Conservation (phyloP, 768 basidiomycete species). For the Strobilomyces echinocephalus region DNA sequence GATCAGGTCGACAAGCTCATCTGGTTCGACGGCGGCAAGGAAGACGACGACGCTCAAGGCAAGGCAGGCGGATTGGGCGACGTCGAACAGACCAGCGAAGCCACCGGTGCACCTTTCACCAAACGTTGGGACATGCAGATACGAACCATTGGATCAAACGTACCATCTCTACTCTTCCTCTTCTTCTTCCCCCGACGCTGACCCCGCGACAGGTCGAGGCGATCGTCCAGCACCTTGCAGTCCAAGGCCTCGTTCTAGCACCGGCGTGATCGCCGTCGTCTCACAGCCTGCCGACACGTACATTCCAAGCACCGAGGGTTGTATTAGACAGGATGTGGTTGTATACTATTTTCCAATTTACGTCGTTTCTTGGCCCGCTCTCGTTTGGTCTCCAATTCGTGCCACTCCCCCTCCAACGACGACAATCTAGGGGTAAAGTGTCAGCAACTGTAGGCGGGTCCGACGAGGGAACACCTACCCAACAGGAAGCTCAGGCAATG, state of each 20-base stretch:
- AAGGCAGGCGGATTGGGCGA: slow-evolving; percentile 93
- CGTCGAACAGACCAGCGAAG: slow-evolving; percentile 77
- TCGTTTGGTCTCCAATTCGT: slow-evolving; percentile 92
- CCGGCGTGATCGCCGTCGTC: slow-evolving; percentile 17
- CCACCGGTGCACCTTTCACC: slow-evolving; percentile 85
- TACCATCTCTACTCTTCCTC: slow-evolving; percentile 34
- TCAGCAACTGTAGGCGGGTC: slow-evolving; percentile 2
- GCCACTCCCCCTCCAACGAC: slow-evolving; percentile 90
- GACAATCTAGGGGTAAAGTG: slow-evolving; percentile 49
- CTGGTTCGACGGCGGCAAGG: slow-evolving; percentile 82
- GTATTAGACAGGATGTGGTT: slow-evolving; percentile 34
- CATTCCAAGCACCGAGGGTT: slow-evolving; percentile 17
- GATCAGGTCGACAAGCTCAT: slow-evolving; percentile 95
- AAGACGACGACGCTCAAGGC: slow-evolving; percentile 90
- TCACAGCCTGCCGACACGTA: slow-evolving; percentile 8
- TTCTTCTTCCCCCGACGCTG: background rate
- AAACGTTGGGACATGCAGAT: slow-evolving; percentile 97
- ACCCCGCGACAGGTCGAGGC: slow-evolving; percentile 60
- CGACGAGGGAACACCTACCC: slow-evolving; percentile 54
- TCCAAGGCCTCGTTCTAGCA: slow-evolving; percentile 58
- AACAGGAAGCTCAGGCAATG: slow-evolving; percentile 64
- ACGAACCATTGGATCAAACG: slow-evolving; percentile 80
- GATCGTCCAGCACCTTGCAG: slow-evolving; percentile 77
- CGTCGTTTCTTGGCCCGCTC: slow-evolving; percentile 80
- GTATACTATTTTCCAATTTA: slow-evolving; percentile 51